Evolutionary conservation across 2,329 filamentous ascomycete genomes (phyloP).

Genomic region (Talaromyces islandicus): DNA sequence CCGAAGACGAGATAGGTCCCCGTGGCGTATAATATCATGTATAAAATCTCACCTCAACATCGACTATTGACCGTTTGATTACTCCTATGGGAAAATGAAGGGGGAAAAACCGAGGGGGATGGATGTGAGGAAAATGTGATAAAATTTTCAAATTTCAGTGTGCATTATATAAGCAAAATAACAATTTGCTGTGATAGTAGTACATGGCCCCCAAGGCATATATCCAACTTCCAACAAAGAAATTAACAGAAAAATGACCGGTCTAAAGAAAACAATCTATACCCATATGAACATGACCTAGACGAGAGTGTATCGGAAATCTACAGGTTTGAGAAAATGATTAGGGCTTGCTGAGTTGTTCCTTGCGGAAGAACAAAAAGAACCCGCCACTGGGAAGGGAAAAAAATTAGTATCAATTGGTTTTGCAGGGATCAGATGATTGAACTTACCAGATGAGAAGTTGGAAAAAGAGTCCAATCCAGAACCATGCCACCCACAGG

Average conservation of each 20-base stretch:
- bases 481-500: slow-evolving; percentile 52
- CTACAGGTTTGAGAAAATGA: background rate
- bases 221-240: background rate
- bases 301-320: background rate
- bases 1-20: background rate
- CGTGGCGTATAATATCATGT: background rate
- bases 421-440: background rate
- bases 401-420: background rate
- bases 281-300: background rate
- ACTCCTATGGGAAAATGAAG: no score
- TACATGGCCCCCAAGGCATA: background rate
- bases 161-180: background rate
- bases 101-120: no score
- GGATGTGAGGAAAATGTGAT: background rate
- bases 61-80: background rate
- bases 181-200: background rate
- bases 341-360: slow-evolving; percentile 40
- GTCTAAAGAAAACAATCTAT: background rate
- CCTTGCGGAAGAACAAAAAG: slow-evolving; percentile 40
- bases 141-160: background rate
- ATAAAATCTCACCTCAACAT: no score
- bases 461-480: slow-evolving; percentile 55
- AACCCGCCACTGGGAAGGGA: slow-evolving; percentile 28
- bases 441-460: slow-evolving; percentile 52
- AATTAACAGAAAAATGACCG: background rate